Evolutionary conservation across 805 yeast genomes (phyloP), one percentile per base, ranked within the genome.

Genomic region (Ogataea kodamae): DNA sequence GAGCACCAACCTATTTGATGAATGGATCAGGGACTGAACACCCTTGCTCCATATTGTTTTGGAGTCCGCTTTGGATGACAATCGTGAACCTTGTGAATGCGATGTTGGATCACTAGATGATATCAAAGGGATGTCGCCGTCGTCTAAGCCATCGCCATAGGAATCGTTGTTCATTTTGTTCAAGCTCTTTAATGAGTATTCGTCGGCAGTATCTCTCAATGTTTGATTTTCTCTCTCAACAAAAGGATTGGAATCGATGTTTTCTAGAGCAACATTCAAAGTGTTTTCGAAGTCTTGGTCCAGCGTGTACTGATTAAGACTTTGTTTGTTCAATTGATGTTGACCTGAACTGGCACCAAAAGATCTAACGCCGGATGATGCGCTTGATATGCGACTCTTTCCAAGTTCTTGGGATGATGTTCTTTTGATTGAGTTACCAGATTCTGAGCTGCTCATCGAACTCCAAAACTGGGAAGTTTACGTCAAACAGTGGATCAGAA

Each of bases 251-350:
- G 51, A 63, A 48, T 60, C 67, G 45, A 65, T 67, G 55, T 59
- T 76, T 48, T 75, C 75, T 44, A 81, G 61, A 1, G 87, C 90
- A 29, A 75, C 75, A 48, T 78, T 83, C 38, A 79, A 62, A 8
- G 82, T 76, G 43, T 66, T 68, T 51, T 81, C 87, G 50, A 81
- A 74, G 45, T 68, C 68, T 44, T 74, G 71, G 46, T 81, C 87
- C 48, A 79, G 68, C 23, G 48, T 46, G 9, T 76, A 64, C 28
- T 72, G 71, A 18, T 49, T 59, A 23, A 57, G 40, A 38, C 58
- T 57, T 25, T 48, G 59, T 13, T 52, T 52, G 19, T 44, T 28
- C 15, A 48, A 46, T 22, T 30, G 43, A 5, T 22, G 27, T 4
- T 21, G 18, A 5, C 24, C 28, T 17, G 37, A 33, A 16, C 25